phyloP scores from a whole-genome alignment of 805 yeast species.

The Vanderwaltozyma yarrowii region DNA sequence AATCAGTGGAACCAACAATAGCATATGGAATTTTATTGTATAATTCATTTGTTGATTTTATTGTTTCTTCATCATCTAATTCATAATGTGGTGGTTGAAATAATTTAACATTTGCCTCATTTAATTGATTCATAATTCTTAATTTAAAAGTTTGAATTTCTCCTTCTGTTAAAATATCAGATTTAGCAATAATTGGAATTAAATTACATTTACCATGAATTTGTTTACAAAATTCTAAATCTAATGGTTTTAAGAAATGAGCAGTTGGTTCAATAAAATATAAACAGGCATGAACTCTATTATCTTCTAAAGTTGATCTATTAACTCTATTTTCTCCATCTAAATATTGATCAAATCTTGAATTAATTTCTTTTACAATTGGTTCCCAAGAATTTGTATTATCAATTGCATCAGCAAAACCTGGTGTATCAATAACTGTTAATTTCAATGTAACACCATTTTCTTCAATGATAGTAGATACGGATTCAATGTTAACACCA shows the following conservation, averaged over 20 bases:
- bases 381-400: constrained; percentile 80
- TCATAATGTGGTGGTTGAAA: constrained; percentile 74
- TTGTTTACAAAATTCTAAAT: constrained; percentile 76
- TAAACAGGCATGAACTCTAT: constrained; percentile 84
- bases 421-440: constrained; percentile 83
- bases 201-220: constrained; percentile 86
- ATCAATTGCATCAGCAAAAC: constrained; percentile 86
- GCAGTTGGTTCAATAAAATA: constrained; percentile 97
- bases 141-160: constrained; percentile 70
- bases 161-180: constrained; percentile 84
- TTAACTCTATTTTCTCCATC: constrained; percentile 81
- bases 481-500: constrained; percentile 48
- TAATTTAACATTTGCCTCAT: constrained; percentile 58
- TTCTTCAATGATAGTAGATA: constrained; percentile 73
- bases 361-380: constrained; percentile 78
- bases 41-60: constrained; percentile 52
- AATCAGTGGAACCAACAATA: constrained; percentile 78
- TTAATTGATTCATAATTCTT: constrained; percentile 68
- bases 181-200: constrained; percentile 89
- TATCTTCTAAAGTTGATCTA: constrained; percentile 62
- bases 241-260: constrained; percentile 81
- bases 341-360: constrained; percentile 76
- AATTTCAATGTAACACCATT: constrained; percentile 82
- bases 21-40: constrained; percentile 80
- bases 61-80: constrained; percentile 77